A percentile compares a stretch with the other conserved stretches of the same genome.
phyloP scores from a whole-genome alignment of 192 early-diverging fungal species.

The Podila horticola region DNA sequence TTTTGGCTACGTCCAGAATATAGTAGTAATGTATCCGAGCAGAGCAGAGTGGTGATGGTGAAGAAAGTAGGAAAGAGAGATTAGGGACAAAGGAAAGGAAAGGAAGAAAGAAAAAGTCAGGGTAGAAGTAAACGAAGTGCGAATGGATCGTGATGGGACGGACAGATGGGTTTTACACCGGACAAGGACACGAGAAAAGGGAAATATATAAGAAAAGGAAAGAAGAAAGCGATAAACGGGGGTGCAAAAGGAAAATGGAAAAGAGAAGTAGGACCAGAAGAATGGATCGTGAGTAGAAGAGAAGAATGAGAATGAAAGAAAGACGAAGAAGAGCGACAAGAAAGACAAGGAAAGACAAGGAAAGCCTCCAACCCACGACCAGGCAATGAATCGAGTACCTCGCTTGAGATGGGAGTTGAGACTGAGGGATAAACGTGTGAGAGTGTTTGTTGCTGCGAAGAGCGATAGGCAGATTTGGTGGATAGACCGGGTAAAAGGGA shows the following conservation, averaged over 20 bases:
- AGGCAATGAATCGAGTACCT: neutral
- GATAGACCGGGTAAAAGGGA: too few relatives aligned
- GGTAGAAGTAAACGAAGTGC: neutral
- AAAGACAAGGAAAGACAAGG: neutral
- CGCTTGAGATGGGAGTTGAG: too few relatives aligned
- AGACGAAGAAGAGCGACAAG: neutral
- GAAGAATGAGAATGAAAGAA: neutral
- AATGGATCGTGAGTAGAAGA: neutral
- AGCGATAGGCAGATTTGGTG: too few relatives aligned
- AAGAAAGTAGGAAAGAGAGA: neutral
- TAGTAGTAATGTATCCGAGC: neutral
- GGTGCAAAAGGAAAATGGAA: neutral
- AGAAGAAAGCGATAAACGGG: neutral
- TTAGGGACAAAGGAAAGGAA: neutral
- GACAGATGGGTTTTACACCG: neutral
- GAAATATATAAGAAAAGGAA: conserved; percentile 4
- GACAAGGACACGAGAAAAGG: neutral
- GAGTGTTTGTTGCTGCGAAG: too few relatives aligned
- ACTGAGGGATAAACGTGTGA: too few relatives aligned
- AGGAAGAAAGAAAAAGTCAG: neutral
- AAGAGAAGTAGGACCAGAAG: neutral
- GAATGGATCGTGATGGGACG: neutral
- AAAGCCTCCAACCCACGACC: too few relatives aligned
- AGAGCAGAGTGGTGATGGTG: neutral
- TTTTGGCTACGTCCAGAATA: too few relatives aligned